Percentiles rank a stretch among this genome's conserved stretches.
phyloP scores from a whole-genome alignment of 225 moss, liverwort and hornwort genomes.

The Polytrichum commune region DNA sequence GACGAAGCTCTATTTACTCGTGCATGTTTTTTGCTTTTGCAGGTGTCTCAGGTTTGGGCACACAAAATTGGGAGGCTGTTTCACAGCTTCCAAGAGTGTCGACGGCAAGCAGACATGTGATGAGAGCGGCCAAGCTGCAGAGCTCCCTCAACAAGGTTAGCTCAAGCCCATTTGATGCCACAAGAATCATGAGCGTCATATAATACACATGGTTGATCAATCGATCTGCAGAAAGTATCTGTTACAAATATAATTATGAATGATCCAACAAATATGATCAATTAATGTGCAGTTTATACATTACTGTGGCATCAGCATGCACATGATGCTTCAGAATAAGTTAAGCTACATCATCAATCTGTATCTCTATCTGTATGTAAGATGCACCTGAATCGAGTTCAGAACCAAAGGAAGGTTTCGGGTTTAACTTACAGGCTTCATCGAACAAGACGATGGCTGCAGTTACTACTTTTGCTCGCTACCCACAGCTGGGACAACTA shows the following conservation, averaged over 20 bases:
- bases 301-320: no score
- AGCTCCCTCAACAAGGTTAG: not conserved
- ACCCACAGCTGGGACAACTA: slow-evolving; percentile 13
- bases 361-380: not conserved
- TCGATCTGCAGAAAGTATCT: not conserved
- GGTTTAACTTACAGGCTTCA: slow-evolving; percentile 5
- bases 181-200: not conserved
- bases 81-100: not conserved
- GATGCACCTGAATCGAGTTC: no score
- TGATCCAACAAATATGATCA: no score
- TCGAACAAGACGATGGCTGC: not conserved
- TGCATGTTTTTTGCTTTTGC: no score
- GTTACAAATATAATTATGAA: no score
- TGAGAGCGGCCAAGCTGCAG: not conserved
- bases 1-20: no score
- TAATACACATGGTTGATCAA: not conserved
- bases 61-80: not conserved
- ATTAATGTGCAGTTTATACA: no score
- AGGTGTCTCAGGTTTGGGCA: no score
- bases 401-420: no score
- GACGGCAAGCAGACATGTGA: no score
- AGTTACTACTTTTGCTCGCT: slow-evolving; percentile 10
- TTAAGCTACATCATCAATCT: not conserved
- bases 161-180: not conserved
- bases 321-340: no score